phyloP scores from a whole-genome alignment of 192 early-diverging fungal species.

The Gamsiella multidivaricata region DNA sequence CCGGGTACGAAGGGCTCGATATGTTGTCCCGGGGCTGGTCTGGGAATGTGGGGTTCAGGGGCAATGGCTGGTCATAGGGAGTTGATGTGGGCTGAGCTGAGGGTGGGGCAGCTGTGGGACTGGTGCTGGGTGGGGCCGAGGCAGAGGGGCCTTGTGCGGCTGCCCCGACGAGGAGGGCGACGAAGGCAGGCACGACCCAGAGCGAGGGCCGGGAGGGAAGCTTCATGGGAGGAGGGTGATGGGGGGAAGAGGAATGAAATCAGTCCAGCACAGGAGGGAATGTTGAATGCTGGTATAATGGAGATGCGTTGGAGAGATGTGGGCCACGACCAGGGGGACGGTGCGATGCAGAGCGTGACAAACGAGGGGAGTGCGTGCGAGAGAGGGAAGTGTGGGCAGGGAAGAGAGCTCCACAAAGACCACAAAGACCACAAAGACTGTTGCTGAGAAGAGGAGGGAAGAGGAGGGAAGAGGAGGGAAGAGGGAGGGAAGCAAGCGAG shows the following conservation, averaged over 20 bases:
- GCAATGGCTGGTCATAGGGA: neutral
- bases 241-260: neutral
- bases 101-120: neutral
- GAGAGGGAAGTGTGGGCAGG: too few relatives aligned
- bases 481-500: neutral
- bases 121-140: neutral
- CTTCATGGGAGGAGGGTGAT: neutral
- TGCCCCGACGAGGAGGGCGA: neutral
- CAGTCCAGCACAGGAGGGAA: too few relatives aligned
- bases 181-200: neutral
- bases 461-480: neutral
- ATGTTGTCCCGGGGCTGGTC: neutral
- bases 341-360: too few relatives aligned
- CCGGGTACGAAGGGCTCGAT: slow-evolving; percentile 32
- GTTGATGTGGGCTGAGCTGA: neutral
- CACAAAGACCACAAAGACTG: too few relatives aligned
- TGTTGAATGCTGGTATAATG: too few relatives aligned
- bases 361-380: too few relatives aligned
- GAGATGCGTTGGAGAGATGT: too few relatives aligned
- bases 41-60: slow-evolving; percentile 14
- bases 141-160: too few relatives aligned
- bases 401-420: too few relatives aligned
- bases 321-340: too few relatives aligned
- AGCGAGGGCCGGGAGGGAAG: neutral
- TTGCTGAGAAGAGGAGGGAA: too few relatives aligned